These are phyloP conservation scores for Kickxella alabastrina DNA, from an alignment of 192 early-diverging fungal genomes.

Conservation along the genomic window DNA sequence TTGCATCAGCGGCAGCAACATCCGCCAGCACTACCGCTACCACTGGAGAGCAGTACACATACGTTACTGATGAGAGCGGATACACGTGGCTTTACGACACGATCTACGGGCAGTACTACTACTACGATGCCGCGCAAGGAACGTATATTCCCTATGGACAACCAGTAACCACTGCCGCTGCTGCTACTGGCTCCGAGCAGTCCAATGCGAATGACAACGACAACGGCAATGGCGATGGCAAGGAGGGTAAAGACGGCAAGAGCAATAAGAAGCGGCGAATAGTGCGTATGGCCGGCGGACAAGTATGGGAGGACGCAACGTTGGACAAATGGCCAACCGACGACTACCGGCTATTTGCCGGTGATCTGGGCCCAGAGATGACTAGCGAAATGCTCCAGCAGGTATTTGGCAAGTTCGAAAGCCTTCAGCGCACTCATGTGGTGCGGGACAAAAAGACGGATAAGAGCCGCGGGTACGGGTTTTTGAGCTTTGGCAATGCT, in stretches of 20 bases:
- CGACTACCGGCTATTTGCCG: conserved; percentile 91
- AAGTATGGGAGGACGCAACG: conserved; percentile 89
- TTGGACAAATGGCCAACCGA: conserved; percentile 84
- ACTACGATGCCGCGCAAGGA: conserved; percentile 31
- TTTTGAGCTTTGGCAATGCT: conserved; percentile 86
- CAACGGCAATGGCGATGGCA: not conserved
- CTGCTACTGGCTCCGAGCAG: not conserved
- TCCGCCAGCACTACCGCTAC: not conserved
- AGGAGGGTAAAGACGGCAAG: conserved; percentile 37
- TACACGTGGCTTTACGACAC: conserved; percentile 44
- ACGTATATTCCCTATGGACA: conserved; percentile 23
- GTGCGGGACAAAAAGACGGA: conserved; percentile 78
- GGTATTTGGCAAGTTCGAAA: conserved; percentile 82
- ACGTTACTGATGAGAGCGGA: conserved; percentile 37
- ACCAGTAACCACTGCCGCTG: too few relatives aligned
- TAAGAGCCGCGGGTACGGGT: conserved; percentile 92
- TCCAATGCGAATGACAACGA: too few relatives aligned
- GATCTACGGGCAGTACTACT: conserved; percentile 43
- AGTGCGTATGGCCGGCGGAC: conserved; percentile 81
- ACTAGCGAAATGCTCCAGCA: conserved; percentile 75
- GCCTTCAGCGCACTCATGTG: conserved; percentile 76
- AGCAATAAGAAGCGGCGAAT: conserved; percentile 60
- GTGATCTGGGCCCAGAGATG: conserved; percentile 92
- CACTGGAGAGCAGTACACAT: conserved; percentile 36
- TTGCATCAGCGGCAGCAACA: not conserved